Base-by-base conservation (phyloP, 179 eudicot genomes). In the Beta macrorhiza region DNA sequence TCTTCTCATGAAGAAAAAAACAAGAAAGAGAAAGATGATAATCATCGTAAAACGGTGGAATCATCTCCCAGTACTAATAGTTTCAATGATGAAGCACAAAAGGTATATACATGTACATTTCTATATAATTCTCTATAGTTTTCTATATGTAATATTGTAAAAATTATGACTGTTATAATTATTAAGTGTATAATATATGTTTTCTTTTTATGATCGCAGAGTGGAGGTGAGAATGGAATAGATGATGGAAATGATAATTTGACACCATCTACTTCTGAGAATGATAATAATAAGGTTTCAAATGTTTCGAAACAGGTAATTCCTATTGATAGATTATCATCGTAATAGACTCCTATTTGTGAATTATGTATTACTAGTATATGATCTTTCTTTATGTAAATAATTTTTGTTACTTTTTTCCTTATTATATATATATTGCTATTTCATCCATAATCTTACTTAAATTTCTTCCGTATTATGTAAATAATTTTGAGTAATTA, bases 291-390 rank as follows among this genome's bases (percentile, higher is more conserved):
- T 55, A 44, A 74, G 42, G 77, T 67, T 47, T 51, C 53, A 11
- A 72, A 3, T 17, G 11, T 19, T 15, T 4, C 13, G 49, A 70
- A 77, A 62, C 62, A 72, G 85, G 85, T 82, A 73, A 15, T 19
- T 51, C 0, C 22, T 32, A 1, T 22, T 25, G 12, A 64, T 22
- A 22, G 10, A 64, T 3, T 64, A 64, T 68, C 52, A 37, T 37
- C 42, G 42, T 37, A 37, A 37, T 37, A 37, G 25, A 25, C 25
- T 25, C 3, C 2, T 37, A 37, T 37, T 1, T 37, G 42, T 37
- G 3, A 37, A 37, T 37, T 37, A 37, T 37, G 42, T 37, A 25
- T 25, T 25, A 25, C 25, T 25, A 25, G 25, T 25, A 25, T 25
- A 25, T 25, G 3, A 37, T 37, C 42, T 37, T 37, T 37, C 42